Base-by-base conservation (phyloP, 2,329 filamentous ascomycete genomes). In the Fusarium nygamai region DNA sequence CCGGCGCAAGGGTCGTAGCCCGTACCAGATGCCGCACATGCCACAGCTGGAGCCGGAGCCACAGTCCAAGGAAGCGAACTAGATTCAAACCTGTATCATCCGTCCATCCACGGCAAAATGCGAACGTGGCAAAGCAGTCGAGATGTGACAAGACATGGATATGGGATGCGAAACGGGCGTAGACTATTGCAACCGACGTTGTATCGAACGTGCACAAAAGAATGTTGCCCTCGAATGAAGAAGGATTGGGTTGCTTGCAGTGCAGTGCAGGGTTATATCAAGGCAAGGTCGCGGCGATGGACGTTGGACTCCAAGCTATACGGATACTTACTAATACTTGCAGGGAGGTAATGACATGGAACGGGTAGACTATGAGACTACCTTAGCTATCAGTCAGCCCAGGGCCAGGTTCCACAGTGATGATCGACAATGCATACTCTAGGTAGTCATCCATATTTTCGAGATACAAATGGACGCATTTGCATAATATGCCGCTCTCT, bases 351-450 rank as follows among this genome's bases (percentile, higher is more conserved):
- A 39, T 33, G 47, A 29, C 29, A 34, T 13, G 36, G 20, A 61
- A 61, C 50, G 51, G 59, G 13, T 43, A 61, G 34, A 27, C 33
- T 51, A 47, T 27, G 34, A 36, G 34, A 10, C 34, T 38, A 36
- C 34, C 36, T 39, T 39, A 39, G 29, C 29, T 31, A 48, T 27
- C 53, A 50, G 44, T 38, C 51, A 47, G 41, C 29, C 5, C 29
- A 57, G 16, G 29, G 43, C 12, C 24, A 46, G 24, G 24, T 64
- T 53, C 33, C 51, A 46, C 46, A 50, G 20, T 22, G 38, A n/a
- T 58, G 71, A 61, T 73, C 47, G 46, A 31, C 48, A 57, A 48
- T 44, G 44, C 14, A 51, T 50, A n/a, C n/a, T n/a, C n/a, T 36
- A 36, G 34, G 34, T 41, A 47, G n/a, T 39, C 16, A 19, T 29